Evolutionary conservation across 2,329 filamentous ascomycete genomes (phyloP).

Genomic region (Samsoniella hepiali): DNA sequence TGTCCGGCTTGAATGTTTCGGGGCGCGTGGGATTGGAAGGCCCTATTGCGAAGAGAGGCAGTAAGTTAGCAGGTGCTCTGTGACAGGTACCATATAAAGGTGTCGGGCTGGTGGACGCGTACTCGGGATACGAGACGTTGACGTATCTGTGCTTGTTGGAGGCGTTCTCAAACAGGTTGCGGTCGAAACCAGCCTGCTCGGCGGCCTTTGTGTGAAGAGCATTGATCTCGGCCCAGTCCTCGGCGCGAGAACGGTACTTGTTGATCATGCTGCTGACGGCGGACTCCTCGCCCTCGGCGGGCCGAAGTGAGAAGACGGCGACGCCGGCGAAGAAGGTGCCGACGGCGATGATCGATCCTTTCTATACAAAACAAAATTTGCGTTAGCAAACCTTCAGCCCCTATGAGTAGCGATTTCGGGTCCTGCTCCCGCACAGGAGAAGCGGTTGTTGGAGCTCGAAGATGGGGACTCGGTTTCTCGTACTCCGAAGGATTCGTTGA

Average conservation of each 20-base stretch:
- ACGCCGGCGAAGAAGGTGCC: conserved; percentile 23
- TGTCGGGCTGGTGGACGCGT: conserved; percentile 31
- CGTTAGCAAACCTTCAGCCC: conserved; percentile 6
- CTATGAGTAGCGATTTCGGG: neutral
- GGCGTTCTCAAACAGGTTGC: conserved; percentile 50
- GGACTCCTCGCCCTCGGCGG: conserved; percentile 49
- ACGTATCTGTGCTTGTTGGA: conserved; percentile 43
- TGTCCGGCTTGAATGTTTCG: conserved; percentile 56
- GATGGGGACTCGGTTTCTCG: conserved; percentile 27
- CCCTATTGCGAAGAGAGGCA: conserved; percentile 34
- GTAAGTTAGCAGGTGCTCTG: conserved; percentile 22
- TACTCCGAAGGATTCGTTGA: conserved; percentile 57
- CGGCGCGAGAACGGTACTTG: conserved; percentile 45
- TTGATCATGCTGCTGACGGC: conserved; percentile 44
- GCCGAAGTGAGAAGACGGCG: conserved; percentile 45
- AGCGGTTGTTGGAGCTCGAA: neutral
- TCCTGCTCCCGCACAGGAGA: neutral
- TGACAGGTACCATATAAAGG: neutral
- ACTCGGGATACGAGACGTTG: conserved; percentile 58
- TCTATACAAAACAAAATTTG: conserved; percentile 33
- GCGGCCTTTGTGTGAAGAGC: conserved; percentile 48
- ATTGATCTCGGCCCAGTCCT: conserved; percentile 52
- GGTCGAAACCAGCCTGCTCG: conserved; percentile 57
- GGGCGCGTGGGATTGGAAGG: conserved; percentile 48
- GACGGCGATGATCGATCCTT: conserved; percentile 46